These are phyloP conservation scores for Tricholoma terreum DNA, from an alignment of 768 basidiomycete genomes.

Conservation along the genomic window DNA sequence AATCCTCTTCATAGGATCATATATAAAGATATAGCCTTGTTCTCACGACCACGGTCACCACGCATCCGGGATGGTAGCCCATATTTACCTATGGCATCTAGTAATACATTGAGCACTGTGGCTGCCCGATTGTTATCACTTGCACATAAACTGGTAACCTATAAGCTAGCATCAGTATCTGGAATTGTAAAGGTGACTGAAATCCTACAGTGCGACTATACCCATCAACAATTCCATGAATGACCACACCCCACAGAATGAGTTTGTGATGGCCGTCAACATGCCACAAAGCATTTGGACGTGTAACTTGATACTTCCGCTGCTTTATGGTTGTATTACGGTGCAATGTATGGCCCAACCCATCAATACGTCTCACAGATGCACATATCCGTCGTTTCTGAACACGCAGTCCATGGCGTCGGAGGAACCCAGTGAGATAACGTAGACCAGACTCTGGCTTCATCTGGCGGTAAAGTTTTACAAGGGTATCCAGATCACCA, in stretches of 20 bases:
- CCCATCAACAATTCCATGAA: conserved; percentile 24
- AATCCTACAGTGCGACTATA: conserved; percentile 20
- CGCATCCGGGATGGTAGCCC: conserved; percentile 28
- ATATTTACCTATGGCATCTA: conserved; percentile 17
- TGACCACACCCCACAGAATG: conserved; percentile 26
- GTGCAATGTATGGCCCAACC: conserved; percentile 18
- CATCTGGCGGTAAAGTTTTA: conserved; percentile 16
- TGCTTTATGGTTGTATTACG: conserved; percentile 14
- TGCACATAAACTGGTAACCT: conserved; percentile 25
- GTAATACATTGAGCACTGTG: conserved; percentile 26
- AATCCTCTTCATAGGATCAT: conserved; percentile 34
- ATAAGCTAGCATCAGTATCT: background rate
- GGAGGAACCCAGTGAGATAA: conserved; percentile 27
- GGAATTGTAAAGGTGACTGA: background rate
- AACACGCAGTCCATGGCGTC: conserved; percentile 22
- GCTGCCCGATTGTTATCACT: conserved; percentile 25
- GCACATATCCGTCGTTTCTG: conserved; percentile 17
- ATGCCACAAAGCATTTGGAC: conserved; percentile 31
- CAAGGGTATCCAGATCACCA: background rate
- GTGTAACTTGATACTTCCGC: conserved; percentile 14
- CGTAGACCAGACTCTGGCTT: conserved; percentile 22
- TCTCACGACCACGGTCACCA: conserved; percentile 35
- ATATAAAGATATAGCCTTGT: conserved; percentile 26
- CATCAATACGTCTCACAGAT: conserved; percentile 24
- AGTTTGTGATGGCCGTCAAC: conserved; percentile 35